phyloP scores from a whole-genome alignment of 805 yeast species.

The Debaryomyces tyrocola region DNA sequence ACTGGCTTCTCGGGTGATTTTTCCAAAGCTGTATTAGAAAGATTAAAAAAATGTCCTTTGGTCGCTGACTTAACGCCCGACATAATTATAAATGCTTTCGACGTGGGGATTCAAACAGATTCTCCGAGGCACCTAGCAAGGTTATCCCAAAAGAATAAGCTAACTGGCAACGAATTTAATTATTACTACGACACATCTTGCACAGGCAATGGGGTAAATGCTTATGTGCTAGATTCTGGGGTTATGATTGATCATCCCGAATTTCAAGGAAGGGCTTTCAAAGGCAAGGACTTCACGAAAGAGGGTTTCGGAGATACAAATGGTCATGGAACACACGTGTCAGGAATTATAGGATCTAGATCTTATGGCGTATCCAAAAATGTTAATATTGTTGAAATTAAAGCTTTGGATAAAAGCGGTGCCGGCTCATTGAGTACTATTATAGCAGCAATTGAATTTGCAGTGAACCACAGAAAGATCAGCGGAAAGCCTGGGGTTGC shows the following conservation, averaged over 20 bases:
- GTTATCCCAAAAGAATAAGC: constrained; percentile 49
- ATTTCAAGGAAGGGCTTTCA: constrained; percentile 58
- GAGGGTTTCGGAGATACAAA: constrained; percentile 55
- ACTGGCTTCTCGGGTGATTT: constrained; percentile 69
- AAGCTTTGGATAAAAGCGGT: constrained; percentile 68
- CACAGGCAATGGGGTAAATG: constrained; percentile 63
- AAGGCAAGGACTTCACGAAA: constrained; percentile 62
- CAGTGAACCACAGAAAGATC: constrained; percentile 55
- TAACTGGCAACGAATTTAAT: constrained; percentile 20
- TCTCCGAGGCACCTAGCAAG: constrained; percentile 71
- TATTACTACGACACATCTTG: constrained; percentile 49
- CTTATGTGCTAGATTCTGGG: constrained; percentile 86
- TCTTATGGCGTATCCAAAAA: constrained; percentile 56
- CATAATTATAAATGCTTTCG: constrained; percentile 56
- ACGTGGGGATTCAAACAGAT: constrained; percentile 36
- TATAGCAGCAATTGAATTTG: constrained; percentile 64
- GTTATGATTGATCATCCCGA: constrained; percentile 59
- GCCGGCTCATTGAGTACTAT: constrained; percentile 69
- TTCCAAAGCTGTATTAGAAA: constrained; percentile 45
- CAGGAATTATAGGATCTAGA: constrained; percentile 17
- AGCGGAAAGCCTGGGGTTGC: constrained; percentile 54
- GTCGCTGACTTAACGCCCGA: constrained; percentile 73
- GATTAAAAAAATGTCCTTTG: constrained; percentile 56
- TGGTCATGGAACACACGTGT: constrained; percentile 40
- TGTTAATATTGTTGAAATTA: constrained; percentile 65